Evolutionary conservation across 768 basidiomycete genomes (phyloP), one percentile per base, ranked within the genome.

Genomic region (Tylopilus plumbeoviolaceoides): DNA sequence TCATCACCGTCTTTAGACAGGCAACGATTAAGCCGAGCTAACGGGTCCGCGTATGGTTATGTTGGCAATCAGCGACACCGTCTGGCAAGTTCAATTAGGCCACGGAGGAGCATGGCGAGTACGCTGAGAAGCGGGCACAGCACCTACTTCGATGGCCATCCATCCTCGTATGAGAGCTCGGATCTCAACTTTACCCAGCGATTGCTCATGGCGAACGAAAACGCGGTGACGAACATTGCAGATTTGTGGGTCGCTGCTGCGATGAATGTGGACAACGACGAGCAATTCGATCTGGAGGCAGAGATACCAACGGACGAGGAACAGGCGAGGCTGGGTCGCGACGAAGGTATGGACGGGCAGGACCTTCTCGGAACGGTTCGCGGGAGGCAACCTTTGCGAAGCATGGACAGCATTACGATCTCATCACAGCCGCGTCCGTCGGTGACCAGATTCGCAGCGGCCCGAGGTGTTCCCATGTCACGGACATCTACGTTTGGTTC

Each of bases 161-260:
- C 73, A 41, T 75, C 79, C 21, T 65, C 72, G 21, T 66, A 64
- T 38, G 73, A 72, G 8, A 73, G 73, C 0, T 60, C 75, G 31
- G 87, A 87, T 58, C 77, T 92, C 47, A 92, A 90, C 61, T 92
- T 98, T 59, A 87, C 95, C 0, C 91, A 95, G 66, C 79, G 91
- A 54, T 65, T 95, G 21, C 72, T 95, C 41, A 84, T 95, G 75
- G 95, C 95, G 18, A 97, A 97, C 69, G 94, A 97, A 70, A 89
- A 92, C 60, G 88, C 91, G 12, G 93, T 94, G 5, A 95, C 91
- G 51, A 92, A 87, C 59, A 90, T 99, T 63, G 91, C 93, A 21
- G 95, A 98, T 70, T 75, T 99, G 20, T 99, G 97, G 97, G 91
- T 98, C 47, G 92, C 93, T 5, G 89, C 95, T 18, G 97, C 95